These are phyloP conservation scores for Tylopilus cervinicoccineus DNA, from an alignment of 768 basidiomycete genomes.

Conservation along the genomic window DNA sequence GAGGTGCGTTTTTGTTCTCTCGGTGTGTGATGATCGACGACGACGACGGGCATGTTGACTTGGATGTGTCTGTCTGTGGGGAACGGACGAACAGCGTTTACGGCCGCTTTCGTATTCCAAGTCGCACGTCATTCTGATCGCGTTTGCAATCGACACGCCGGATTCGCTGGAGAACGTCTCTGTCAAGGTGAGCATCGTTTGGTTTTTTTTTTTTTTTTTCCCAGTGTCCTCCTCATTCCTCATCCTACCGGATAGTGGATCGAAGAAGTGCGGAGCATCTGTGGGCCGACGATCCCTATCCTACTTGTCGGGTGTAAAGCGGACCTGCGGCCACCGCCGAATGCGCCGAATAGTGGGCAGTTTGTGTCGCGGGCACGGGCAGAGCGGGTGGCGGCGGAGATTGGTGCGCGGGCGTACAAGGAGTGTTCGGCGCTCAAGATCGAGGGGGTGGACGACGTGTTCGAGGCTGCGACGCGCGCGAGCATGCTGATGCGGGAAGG, in stretches of 20 bases:
- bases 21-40: too few species aligned
- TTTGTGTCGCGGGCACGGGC: conserved; percentile 79
- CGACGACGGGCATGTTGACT: too few species aligned
- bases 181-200: conserved; percentile 59
- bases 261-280: conserved; percentile 96
- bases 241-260: conserved; percentile 98
- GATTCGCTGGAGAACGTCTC: conserved; percentile 96
- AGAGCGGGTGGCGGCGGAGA: conserved; percentile 73
- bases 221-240: too few species aligned
- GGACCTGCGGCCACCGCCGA: conserved; percentile 71
- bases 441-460: conserved; percentile 94
- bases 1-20: too few species aligned
- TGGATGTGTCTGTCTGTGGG: too few species aligned
- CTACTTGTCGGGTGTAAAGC: conserved; percentile 95
- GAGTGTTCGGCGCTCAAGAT: conserved; percentile 91
- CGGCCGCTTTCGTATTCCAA: conserved; percentile 97
- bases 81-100: conserved; percentile 73
- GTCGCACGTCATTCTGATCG: conserved; percentile 98
- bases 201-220: too few species aligned
- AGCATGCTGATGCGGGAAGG: conserved; percentile 95
- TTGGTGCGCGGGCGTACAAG: conserved; percentile 92
- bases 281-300: conserved; percentile 88
- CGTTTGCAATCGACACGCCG: conserved; percentile 92
- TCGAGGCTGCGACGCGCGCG: conserved; percentile 94
- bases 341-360: conserved; percentile 43